A percentile compares a stretch with the other conserved stretches of the same genome.
Evolutionary conservation across 352 stramenopile species (phyloP).

Genomic region (Globisporangium okanoganense): DNA sequence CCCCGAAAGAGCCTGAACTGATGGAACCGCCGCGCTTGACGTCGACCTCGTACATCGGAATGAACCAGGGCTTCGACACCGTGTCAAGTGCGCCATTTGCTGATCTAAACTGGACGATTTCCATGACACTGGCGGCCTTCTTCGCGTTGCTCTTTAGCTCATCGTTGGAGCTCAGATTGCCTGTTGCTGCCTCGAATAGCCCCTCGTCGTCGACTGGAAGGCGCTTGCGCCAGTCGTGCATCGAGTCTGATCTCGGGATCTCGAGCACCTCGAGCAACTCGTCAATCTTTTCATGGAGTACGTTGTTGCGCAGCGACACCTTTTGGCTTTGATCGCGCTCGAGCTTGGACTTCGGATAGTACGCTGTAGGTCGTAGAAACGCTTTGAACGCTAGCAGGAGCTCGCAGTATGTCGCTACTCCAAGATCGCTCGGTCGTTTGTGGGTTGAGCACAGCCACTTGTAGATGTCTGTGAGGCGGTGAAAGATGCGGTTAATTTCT

Average conservation of each 20-base stretch:
- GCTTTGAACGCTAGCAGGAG: background rate
- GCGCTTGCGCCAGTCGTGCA: background rate
- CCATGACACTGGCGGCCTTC: background rate
- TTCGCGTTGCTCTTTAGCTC: background rate
- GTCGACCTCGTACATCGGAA: conserved; percentile 3
- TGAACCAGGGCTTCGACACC: background rate
- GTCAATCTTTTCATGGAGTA: background rate
- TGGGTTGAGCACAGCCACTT: background rate
- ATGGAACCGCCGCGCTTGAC: background rate
- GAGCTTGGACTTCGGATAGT: background rate
- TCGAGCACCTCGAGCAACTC: background rate
- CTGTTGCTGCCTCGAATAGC: background rate
- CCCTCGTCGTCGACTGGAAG: background rate
- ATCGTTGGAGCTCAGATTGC: background rate
- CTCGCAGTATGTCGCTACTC: background rate
- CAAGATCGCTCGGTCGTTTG: background rate
- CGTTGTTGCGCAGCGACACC: background rate
- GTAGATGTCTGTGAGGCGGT: background rate
- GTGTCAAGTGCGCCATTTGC: background rate
- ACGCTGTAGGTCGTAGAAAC: background rate
- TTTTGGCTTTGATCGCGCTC: background rate
- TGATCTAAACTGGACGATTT: background rate
- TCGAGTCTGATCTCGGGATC: background rate
- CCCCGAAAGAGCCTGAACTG: conserved; percentile 1
- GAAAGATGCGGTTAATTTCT: background rate